Base-by-base conservation (phyloP, 1,139 yeast genomes). In the Geotrichum aggregatum region DNA sequence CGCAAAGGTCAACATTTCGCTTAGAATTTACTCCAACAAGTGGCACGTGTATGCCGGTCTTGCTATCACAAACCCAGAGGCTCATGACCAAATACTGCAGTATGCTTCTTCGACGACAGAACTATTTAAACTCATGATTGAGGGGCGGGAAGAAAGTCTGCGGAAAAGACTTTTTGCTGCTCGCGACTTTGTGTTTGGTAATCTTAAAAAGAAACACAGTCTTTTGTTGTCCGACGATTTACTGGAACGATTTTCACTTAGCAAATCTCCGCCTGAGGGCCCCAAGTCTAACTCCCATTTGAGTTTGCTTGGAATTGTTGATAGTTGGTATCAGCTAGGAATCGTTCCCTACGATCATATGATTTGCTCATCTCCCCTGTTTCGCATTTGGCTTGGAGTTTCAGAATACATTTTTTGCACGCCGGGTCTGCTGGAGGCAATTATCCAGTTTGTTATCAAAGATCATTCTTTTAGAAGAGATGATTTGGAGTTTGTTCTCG, bases 41-140 rank as follows among this genome's bases (percentile, higher is more conserved):
- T 92, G 97, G 96, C 98, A 92, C 65, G 98, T 92, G 22, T 92
- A 92, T 66, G 98, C 98, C 3, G 98, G 98, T 0, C 75, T 92
- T 61, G 97, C 98, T 10, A 91, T 92, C 57, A 86, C 96, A 2
- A 92, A 92, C 65, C 97, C 97, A 0, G 80, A 92, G 28, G 98
- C 98, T 0, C 97, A 91, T 64, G 80, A 78, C 39, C 98, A 92
- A 69, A 85, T 94, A 19, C 75, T 87, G 56, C 98, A 91, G 66
- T 92, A 91, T 66, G 87, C 98, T 1, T 78, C 80, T 47, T 86
- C 95, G 1, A 84, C 87, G 1, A 84, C 95, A 0, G 95, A 86
- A 52, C 72, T 92, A 46, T 91, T 85, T 67, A 80, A 91, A 33
- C 70, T 92, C 61, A 88, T 91, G 87, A 78, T 91, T 40, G 84